Conservation (phyloP, 768 basidiomycete species). For the Trametes meyenii region DNA sequence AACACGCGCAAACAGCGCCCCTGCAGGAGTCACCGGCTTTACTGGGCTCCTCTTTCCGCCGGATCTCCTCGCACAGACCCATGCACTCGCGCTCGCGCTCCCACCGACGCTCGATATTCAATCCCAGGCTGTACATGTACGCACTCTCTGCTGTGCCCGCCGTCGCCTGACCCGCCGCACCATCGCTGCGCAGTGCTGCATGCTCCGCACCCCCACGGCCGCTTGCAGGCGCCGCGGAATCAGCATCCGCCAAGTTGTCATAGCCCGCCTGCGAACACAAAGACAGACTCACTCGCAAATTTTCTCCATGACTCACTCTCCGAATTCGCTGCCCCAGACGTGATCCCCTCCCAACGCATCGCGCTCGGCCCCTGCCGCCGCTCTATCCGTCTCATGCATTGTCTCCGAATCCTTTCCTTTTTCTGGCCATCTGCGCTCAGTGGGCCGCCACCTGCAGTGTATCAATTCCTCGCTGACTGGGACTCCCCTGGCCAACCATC, state of each 20-base stretch:
- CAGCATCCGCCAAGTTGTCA: not conserved
- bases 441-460: not conserved
- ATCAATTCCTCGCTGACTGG: slow-evolving; percentile 8
- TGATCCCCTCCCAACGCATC: slow-evolving; percentile 2
- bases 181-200: not conserved
- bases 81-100: not conserved
- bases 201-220: not conserved
- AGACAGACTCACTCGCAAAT: slow-evolving; percentile 8
- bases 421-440: not conserved
- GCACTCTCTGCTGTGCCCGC: not conserved
- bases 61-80: not conserved
- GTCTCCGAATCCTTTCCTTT: slow-evolving; percentile 4
- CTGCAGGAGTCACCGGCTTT: slow-evolving; percentile 17
- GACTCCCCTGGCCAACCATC: slow-evolving; percentile 15
- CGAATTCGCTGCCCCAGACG: not conserved
- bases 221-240: too few relatives aligned
- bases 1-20: slow-evolving; percentile 21
- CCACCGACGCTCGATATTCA: not conserved
- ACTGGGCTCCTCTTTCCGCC: not conserved
- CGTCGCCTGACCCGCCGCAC: not conserved
- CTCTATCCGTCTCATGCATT: slow-evolving; percentile 2
- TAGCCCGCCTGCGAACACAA: slow-evolving; percentile 6
- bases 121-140: not conserved
- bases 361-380: slow-evolving; percentile 1
- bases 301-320: slow-evolving; percentile 20